Conservation (phyloP, 139 green algal species). For the Spirogloea muscicola region DNA sequence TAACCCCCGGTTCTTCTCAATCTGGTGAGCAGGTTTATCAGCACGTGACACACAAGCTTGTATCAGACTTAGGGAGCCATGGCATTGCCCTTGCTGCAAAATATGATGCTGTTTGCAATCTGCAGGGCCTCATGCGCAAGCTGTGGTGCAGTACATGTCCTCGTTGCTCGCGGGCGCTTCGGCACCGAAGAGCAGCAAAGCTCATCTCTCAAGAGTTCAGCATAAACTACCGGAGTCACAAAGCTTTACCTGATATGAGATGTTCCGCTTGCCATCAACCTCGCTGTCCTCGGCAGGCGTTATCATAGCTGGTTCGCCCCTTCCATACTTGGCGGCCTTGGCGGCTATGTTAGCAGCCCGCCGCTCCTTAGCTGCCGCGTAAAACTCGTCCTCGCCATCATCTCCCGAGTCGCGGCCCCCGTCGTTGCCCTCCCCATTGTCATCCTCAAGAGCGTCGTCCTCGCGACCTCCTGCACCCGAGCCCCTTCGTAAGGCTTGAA, state of each 20-base stretch:
- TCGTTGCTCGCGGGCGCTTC: too few species aligned
- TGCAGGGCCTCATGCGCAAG: neutral
- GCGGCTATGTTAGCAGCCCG: neutral
- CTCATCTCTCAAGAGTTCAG: neutral
- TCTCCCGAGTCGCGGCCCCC: constrained; percentile 14
- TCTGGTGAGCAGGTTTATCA: too few species aligned
- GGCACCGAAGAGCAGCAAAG: neutral
- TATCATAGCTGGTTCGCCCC: neutral
- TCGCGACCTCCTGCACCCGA: neutral
- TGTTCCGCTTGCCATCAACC: neutral
- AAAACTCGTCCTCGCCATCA: constrained; percentile 68
- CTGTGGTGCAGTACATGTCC: neutral
- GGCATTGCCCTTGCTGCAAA: neutral
- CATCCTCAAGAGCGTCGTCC: constrained; percentile 19
- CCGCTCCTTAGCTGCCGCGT: constrained; percentile 52
- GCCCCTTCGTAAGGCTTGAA: constrained; percentile 13
- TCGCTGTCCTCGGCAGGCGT: neutral
- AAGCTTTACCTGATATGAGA: neutral
- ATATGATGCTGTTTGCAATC: neutral
- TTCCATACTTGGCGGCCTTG: constrained; percentile 47
- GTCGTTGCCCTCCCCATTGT: constrained; percentile 18
- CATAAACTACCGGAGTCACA: neutral
- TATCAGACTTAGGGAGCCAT: neutral
- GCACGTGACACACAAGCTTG: constrained; percentile 2
- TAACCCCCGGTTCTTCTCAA: constrained; percentile 93